Evolutionary conservation across 2,329 filamentous ascomycete genomes (phyloP).

Genomic region (Aspergillus texensis): DNA sequence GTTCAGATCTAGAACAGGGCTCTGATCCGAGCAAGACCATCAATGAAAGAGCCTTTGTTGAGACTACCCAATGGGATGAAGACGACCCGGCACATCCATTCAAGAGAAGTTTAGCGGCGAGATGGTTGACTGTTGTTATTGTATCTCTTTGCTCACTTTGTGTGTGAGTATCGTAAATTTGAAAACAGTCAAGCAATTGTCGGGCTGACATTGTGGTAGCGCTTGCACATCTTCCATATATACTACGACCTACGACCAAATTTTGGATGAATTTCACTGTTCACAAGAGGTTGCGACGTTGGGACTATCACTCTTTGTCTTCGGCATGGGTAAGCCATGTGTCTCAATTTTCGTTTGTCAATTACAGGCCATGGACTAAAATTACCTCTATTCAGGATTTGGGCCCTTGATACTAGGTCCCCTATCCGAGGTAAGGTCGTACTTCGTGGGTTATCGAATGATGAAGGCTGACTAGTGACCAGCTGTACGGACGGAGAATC

Average conservation of each 20-base stretch:
- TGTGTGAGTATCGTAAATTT: constrained; percentile 65
- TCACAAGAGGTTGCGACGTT: constrained; percentile 74
- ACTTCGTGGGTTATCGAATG: not conserved
- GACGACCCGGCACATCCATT: constrained; percentile 74
- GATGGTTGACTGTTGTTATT: constrained; percentile 78
- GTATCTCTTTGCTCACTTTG: constrained; percentile 73
- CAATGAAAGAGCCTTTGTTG: not conserved
- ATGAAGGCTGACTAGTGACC: not conserved
- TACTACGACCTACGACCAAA: constrained; percentile 78
- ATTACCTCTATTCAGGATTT: constrained; percentile 27
- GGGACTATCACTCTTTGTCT: constrained; percentile 80
- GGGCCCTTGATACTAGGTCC: constrained; percentile 67
- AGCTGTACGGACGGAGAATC: constrained; percentile 79
- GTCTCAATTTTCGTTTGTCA: constrained; percentile 11
- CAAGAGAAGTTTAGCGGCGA: constrained; percentile 66
- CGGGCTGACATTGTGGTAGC: constrained; percentile 45
- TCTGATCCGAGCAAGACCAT: not conserved
- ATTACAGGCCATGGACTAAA: constrained; percentile 24
- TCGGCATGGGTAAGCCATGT: constrained; percentile 63
- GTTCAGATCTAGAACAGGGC: not conserved
- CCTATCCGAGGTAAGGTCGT: constrained; percentile 54
- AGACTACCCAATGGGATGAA: constrained; percentile 63
- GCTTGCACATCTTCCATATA: constrained; percentile 89
- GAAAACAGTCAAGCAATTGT: not conserved
- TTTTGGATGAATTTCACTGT: constrained; percentile 72